Base-by-base conservation (phyloP, 2,329 filamentous ascomycete genomes). In the Didymellaceae sp. region DNA sequence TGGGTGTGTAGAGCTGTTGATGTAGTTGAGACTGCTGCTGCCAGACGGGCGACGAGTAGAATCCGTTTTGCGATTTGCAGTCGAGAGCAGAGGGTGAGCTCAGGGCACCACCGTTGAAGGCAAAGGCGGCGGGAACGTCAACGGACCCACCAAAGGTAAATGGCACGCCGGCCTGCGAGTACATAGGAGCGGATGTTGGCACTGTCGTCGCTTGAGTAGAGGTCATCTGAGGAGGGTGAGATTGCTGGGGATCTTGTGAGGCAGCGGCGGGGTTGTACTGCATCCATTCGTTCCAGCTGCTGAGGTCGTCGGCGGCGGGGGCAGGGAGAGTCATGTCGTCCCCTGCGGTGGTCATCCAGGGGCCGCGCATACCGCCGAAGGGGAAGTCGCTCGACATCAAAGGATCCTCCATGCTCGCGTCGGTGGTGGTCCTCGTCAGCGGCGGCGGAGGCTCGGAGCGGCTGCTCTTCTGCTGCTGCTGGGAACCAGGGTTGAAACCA, bases 251-350 rank as follows among this genome's bases (percentile, higher is more conserved):
- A 31, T 63, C 58, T 58, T 72, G 69, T 39, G 70, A 63, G 50
- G 63, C 44, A 35, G 71, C 63, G 34, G 73, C 66, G 38, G 75
- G 75, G 62, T 79, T 75, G 75, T 75, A 79, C 48, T 74, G 68
- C 70, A 79, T 74, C 74, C 75, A 79, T 34, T 79, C 74, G 58
- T 75, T 76, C 76, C 77, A 79, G 58, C 74, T 66, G 34, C 57
- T 47, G 40, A 68, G 60, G 21, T 71, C 62, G 35, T 69, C 66
- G 48, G 67, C 66, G 48, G 67, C 59, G 8, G 68, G 49, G 10
- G 68, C 60, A 22, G 59, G 43, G 45, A 74, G 58, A 16, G 68
- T 54, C 52, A 71, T 57, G 52, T 73, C 68, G 48, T 72, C 68
- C 35, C 52, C 61, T 1, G 67, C 61, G 3, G 68, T 67, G 21